Conservation (phyloP, 495 filamentous ascomycete genomes). For the Penicillium turbatum region DNA sequence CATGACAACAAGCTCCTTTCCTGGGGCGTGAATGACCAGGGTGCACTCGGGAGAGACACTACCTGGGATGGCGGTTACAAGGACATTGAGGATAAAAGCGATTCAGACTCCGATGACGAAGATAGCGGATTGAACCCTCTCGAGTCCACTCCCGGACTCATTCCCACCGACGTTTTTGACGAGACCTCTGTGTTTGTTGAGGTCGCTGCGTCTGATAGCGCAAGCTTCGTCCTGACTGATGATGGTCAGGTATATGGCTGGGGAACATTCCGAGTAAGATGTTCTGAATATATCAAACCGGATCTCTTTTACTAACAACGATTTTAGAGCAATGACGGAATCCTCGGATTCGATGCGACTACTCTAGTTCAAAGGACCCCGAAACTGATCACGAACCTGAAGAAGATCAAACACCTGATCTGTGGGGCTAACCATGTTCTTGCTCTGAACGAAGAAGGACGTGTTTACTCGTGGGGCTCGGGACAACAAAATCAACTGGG, state of each 20-base stretch:
- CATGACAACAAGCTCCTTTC: conserved; percentile 59
- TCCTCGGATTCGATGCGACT: conserved; percentile 49
- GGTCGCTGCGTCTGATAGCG: conserved; percentile 61
- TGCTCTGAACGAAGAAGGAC: conserved; percentile 52
- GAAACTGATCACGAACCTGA: conserved; percentile 46
- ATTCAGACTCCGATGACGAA: conserved; percentile 50
- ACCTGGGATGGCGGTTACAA: conserved; percentile 58
- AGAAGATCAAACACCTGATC: conserved; percentile 52
- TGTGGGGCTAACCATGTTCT: conserved; percentile 61
- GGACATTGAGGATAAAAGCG: conserved; percentile 56
- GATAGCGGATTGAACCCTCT: conserved; percentile 56
- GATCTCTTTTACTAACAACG: conserved; percentile 16
- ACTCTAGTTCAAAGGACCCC: conserved; percentile 46
- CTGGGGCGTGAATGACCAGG: conserved; percentile 69
- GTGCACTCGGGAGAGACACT: conserved; percentile 59
- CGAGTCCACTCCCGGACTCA: conserved; percentile 56
- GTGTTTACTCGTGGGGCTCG: conserved; percentile 59
- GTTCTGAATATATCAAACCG: neutral
- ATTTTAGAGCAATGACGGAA: conserved; percentile 52
- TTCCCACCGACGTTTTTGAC: conserved; percentile 49
- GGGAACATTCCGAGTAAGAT: conserved; percentile 64
- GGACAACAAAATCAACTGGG: conserved; percentile 63
- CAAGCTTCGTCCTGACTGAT: conserved; percentile 61
- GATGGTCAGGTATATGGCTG: conserved; percentile 65
- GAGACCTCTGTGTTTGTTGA: conserved; percentile 53